Evolutionary conservation across 768 basidiomycete genomes (phyloP).

Genomic region (Leucogyrophana mollusca): DNA sequence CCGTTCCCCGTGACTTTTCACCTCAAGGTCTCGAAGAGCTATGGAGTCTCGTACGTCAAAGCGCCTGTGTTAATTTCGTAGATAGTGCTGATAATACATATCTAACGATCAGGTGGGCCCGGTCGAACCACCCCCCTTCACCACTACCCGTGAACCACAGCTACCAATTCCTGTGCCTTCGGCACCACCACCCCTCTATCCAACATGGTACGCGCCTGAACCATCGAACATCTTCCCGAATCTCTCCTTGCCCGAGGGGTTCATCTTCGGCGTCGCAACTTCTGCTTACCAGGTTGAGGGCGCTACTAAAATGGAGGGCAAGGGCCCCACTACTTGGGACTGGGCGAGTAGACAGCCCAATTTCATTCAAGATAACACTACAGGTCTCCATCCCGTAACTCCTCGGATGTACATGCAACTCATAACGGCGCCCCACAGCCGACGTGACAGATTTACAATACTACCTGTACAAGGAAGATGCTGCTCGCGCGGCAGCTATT

Average conservation of each 20-base stretch:
- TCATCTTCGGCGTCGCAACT: slow-evolving; percentile 52
- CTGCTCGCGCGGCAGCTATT: slow-evolving; percentile 46
- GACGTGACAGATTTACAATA: slow-evolving; percentile 51
- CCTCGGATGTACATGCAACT: not conserved
- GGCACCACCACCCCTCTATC: slow-evolving; percentile 44
- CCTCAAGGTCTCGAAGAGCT: slow-evolving; percentile 35
- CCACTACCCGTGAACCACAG: slow-evolving; percentile 39
- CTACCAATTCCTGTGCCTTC: slow-evolving; percentile 40
- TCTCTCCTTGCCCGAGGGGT: slow-evolving; percentile 44
- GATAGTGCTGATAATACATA: too few species aligned
- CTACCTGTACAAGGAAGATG: slow-evolving; percentile 52
- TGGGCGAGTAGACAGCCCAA: slow-evolving; percentile 43
- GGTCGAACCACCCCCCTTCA: slow-evolving; percentile 43
- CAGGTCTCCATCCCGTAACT: slow-evolving; percentile 25
- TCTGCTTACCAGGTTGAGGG: slow-evolving; percentile 56
- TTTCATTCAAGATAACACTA: slow-evolving; percentile 42
- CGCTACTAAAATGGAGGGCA: slow-evolving; percentile 47
- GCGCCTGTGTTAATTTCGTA: too few species aligned
- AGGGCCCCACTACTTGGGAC: slow-evolving; percentile 49
- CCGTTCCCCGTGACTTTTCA: slow-evolving; percentile 40
- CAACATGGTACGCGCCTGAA: slow-evolving; percentile 42
- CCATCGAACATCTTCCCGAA: slow-evolving; percentile 44
- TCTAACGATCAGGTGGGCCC: slow-evolving; percentile 40
- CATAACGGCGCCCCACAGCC: slow-evolving; percentile 22
- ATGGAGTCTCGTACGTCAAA: slow-evolving; percentile 43